These are phyloP conservation scores for Gentiana straminea DNA, from an alignment of 257 asterid genomes.

Conservation along the genomic window DNA sequence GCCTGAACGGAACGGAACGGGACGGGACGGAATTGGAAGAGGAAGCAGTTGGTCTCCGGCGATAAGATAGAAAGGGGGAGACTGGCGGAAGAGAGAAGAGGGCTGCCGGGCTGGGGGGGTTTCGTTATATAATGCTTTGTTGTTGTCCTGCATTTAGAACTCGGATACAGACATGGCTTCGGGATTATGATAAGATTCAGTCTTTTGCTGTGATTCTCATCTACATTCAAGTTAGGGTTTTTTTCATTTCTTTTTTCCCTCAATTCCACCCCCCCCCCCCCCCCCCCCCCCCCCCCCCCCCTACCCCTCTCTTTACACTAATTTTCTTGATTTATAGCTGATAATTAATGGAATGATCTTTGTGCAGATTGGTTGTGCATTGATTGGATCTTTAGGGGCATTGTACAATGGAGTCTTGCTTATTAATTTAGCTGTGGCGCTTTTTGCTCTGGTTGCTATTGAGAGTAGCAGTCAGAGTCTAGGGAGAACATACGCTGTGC, in stretches of 20 bases:
- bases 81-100: neutral
- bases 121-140: conserved; percentile 47
- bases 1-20: neutral
- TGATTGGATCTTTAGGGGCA: conserved; percentile 90
- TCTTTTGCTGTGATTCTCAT: conserved; percentile 66
- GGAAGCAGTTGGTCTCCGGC: neutral
- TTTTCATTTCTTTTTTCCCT: neutral
- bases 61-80: no score
- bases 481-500: conserved; percentile 77
- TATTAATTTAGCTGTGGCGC: conserved; percentile 52
- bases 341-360: neutral
- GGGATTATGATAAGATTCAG: conserved; percentile 80
- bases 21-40: neutral
- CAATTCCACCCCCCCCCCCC: neutral
- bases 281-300: no score
- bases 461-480: conserved; percentile 92
- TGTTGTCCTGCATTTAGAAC: conserved; percentile 48
- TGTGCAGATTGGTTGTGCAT: conserved; percentile 63
- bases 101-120: neutral
- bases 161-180: conserved; percentile 60
- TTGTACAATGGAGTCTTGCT: conserved; percentile 67
- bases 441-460: conserved; percentile 86
- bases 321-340: neutral
- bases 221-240: conserved; percentile 34
- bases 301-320: no score